Evolutionary conservation across 371 early-diverging fungal genomes (phyloP).

Genomic region (Mucor circinelloides): DNA sequence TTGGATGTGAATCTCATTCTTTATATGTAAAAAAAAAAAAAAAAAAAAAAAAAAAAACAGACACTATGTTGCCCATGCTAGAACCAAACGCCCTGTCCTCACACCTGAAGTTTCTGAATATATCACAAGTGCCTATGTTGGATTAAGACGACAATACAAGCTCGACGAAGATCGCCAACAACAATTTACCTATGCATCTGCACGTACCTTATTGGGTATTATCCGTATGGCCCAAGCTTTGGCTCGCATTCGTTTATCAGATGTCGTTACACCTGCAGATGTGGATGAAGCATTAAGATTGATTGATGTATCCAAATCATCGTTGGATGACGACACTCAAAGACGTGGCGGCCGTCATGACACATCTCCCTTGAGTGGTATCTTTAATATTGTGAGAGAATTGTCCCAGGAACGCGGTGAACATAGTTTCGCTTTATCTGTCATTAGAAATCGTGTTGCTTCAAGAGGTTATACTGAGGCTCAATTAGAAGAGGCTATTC

Average conservation of each 20-base stretch:
- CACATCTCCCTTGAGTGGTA: constrained; percentile 53
- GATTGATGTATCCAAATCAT: constrained; percentile 84
- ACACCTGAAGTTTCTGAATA: constrained; percentile 80
- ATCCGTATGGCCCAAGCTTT: constrained; percentile 91
- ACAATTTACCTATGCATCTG: constrained; percentile 65
- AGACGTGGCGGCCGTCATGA: constrained; percentile 41
- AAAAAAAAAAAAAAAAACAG: too few species aligned
- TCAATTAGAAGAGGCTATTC: constrained; percentile 71
- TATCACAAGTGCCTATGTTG: constrained; percentile 88
- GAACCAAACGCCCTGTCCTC: constrained; percentile 74
- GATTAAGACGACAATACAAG: constrained; percentile 75
- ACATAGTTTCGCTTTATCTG: constrained; percentile 37
- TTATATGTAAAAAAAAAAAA: too few species aligned
- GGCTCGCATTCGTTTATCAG: constrained; percentile 87
- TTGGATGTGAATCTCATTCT: too few species aligned
- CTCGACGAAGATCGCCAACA: constrained; percentile 62
- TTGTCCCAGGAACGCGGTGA: constrained; percentile 33
- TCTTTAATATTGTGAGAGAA: constrained; percentile 65
- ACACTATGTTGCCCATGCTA: constrained; percentile 87
- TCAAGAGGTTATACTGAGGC: constrained; percentile 79
- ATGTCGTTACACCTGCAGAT: constrained; percentile 80
- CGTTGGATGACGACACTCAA: constrained; percentile 51
- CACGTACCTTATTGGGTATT: constrained; percentile 90
- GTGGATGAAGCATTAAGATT: constrained; percentile 96
- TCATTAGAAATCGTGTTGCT: constrained; percentile 70